Base-by-base conservation (phyloP, 2,329 filamentous ascomycete species). In the Golovinomyces cichoracearum region DNA sequence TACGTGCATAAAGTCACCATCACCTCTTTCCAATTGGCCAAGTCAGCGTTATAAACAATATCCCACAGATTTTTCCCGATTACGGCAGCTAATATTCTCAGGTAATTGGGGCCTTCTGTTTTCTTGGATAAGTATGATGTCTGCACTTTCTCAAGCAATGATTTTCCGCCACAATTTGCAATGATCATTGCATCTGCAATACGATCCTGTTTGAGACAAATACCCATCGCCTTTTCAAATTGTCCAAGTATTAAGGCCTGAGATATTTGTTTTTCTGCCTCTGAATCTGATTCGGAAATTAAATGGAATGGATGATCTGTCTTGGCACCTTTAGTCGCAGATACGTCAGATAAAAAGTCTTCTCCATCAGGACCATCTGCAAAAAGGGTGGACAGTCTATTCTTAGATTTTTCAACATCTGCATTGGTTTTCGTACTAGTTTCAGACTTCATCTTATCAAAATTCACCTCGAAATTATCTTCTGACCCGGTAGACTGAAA, bases 61-160 rank as follows among this genome's bases (percentile, higher is more conserved):
- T 98, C 90, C 90, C 88, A 95, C 1, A 98, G 71, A 59, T 98
- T 94, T 69, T 95, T 95, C 53, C 82, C 78, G 50, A 93, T 86
- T 47, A 98, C 83, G 5, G 88, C 93, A 47, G 83, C 80, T 49
- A 98, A 71, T 7, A 98, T 71, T 40, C 92, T 80, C 50, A 95
- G 69, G 60, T 98, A 98, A 64, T 88, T 95, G 1, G 92, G 88
- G 25, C 80, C 78, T 50, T 79, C 78, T 6, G 74, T 72, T 63
- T 86, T 84, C 58, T 80, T 80, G 50, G 83, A 80, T 53, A 98
- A 76, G 61, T 98, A 98, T 12, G 85, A 78, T 52, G 81, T 73
- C 63, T 95, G 90, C 4, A 88, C 88, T 67, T 93, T 94, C 58
- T 93, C 84, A 40, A 95, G 80, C 51, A 93, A 80, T 55, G 85